Conservation (phyloP, 1,284 basidiomycete species). For the Irpex rosettiformis region DNA sequence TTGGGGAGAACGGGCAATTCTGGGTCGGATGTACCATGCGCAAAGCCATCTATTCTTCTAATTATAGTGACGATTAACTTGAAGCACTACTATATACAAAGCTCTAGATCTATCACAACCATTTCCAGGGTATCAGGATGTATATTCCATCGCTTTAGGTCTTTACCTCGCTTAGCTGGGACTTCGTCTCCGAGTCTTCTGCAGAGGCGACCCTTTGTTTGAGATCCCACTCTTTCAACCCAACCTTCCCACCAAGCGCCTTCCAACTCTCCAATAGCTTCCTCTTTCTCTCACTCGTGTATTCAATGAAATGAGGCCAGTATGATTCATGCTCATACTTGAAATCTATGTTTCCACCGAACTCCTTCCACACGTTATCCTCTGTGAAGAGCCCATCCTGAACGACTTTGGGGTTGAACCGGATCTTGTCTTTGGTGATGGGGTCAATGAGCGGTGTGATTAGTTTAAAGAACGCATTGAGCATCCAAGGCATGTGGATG, state of each 20-base stretch:
- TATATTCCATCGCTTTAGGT: too few relatives aligned
- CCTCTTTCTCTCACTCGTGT: slow-evolving; percentile 49
- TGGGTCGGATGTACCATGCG: too few relatives aligned
- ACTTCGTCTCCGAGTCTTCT: neutral
- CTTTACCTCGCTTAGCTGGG: too few relatives aligned
- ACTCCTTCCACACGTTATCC: slow-evolving; percentile 58
- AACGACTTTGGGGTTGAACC: slow-evolving; percentile 63
- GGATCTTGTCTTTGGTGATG: slow-evolving; percentile 56
- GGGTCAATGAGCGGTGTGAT: slow-evolving; percentile 82
- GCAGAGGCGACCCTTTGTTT: slow-evolving; percentile 31
- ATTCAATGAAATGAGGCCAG: slow-evolving; percentile 61
- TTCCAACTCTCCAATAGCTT: slow-evolving; percentile 60
- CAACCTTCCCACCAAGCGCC: slow-evolving; percentile 58
- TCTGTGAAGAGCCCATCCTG: slow-evolving; percentile 56
- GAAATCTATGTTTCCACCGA: slow-evolving; percentile 61
- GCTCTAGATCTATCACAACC: too few relatives aligned
- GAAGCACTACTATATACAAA: too few relatives aligned
- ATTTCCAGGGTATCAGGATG: too few relatives aligned
- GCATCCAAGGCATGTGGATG: slow-evolving; percentile 78
- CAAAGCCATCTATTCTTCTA: too few relatives aligned
- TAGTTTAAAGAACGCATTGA: slow-evolving; percentile 80
- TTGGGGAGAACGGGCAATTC: too few relatives aligned
- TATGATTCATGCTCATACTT: slow-evolving; percentile 72
- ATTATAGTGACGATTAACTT: too few relatives aligned
- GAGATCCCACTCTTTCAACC: slow-evolving; percentile 71